Conservation (phyloP, 495 filamentous ascomycete genomes). For the Neurospora terricola region DNA sequence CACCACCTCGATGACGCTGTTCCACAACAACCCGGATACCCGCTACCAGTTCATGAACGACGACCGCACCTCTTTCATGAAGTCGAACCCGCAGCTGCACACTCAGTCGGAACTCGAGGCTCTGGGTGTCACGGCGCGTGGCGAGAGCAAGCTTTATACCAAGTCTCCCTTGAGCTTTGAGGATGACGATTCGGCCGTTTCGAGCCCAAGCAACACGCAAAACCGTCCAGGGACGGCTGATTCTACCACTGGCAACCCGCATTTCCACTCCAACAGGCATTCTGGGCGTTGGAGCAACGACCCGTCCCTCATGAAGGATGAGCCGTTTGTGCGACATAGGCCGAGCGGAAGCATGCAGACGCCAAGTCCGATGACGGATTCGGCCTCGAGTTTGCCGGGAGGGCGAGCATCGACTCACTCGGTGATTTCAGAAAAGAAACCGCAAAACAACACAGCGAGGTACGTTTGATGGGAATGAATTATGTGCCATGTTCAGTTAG, state of each 20-base stretch:
- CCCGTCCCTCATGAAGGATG: neutral
- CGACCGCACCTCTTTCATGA: constrained; percentile 95
- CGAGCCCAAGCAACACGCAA: constrained; percentile 28
- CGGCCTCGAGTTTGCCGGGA: constrained; percentile 6
- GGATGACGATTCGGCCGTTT: constrained; percentile 61
- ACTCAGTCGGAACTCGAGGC: constrained; percentile 78
- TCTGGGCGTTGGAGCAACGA: constrained; percentile 8
- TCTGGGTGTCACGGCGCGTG: constrained; percentile 82
- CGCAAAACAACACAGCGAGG: constrained; percentile 30
- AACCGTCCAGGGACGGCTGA: constrained; percentile 7
- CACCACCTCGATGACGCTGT: constrained; percentile 69
- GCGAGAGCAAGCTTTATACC: constrained; percentile 60
- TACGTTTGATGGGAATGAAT: constrained; percentile 16
- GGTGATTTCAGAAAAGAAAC: constrained; percentile 18
- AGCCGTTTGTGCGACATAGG: constrained; percentile 6
- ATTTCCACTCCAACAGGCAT: constrained; percentile 5
- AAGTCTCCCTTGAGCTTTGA: constrained; percentile 56
- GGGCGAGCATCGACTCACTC: constrained; percentile 4
- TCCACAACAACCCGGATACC: constrained; percentile 91
- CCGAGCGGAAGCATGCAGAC: constrained; percentile 16
- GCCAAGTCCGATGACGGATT: constrained; percentile 14
- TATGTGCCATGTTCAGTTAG: constrained; percentile 10
- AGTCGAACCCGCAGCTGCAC: constrained; percentile 82
- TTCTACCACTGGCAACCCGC: constrained; percentile 1
- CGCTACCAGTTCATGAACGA: constrained; percentile 96